Evolutionary conservation across 2,329 filamentous ascomycete species (phyloP).

Genomic region (Aspergillus oerlinghausenensis): DNA sequence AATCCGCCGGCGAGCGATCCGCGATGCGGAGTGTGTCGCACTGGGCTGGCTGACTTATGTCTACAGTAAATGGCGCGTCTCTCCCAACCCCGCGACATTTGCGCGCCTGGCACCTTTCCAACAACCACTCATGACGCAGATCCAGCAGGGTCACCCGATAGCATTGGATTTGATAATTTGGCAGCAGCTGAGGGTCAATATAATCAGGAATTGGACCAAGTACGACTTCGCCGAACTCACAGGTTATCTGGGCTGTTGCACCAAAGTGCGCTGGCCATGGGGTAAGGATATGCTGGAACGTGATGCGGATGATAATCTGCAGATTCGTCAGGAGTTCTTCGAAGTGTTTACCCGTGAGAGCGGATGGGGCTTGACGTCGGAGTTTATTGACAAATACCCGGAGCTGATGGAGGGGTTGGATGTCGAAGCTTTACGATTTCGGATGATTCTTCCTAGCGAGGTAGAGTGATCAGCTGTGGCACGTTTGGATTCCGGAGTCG

Average conservation of each 20-base stretch:
- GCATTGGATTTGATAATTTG: constrained; percentile 2
- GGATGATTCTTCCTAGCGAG: not conserved
- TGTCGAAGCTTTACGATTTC: constrained; percentile 3
- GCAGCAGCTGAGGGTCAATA: constrained; percentile 6
- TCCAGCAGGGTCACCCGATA: not conserved
- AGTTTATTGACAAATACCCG: constrained; percentile 8
- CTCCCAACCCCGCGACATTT: not conserved
- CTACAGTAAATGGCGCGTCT: constrained; percentile 3
- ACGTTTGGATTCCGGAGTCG: not conserved
- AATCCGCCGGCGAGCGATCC: not conserved
- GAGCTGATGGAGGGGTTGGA: constrained; percentile 7
- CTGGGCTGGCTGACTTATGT: constrained; percentile 4
- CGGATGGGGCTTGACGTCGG: constrained; percentile 7
- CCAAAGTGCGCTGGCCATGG: constrained; percentile 14
- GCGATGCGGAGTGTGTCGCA: constrained; percentile 6
- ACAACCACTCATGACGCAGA: not conserved
- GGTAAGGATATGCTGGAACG: constrained; percentile 8
- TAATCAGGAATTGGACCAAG: constrained; percentile 3
- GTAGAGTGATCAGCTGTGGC: not conserved
- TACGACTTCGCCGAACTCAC: constrained; percentile 5
- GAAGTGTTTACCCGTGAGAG: constrained; percentile 7
- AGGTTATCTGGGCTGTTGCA: constrained; percentile 5
- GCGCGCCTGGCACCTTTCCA: not conserved
- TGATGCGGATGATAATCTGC: constrained; percentile 7
- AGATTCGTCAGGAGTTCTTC: constrained; percentile 5